Evolutionary conservation across 2,329 filamentous ascomycete genomes (phyloP), one percentile per base, ranked within the genome.

Genomic region (Neopestalotiopsis rosae): DNA sequence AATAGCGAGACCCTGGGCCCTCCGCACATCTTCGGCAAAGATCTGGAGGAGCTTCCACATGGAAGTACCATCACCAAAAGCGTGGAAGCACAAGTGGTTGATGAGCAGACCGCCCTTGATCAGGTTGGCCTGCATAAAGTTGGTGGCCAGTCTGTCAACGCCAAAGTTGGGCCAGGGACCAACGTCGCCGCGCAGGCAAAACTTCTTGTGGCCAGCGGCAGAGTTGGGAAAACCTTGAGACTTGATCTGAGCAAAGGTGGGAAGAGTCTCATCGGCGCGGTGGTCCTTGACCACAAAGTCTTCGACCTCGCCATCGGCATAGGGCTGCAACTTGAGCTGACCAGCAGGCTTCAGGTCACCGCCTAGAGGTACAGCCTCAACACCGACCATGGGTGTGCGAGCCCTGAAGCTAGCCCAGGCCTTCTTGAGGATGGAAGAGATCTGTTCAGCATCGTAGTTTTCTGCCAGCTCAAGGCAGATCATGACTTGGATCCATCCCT

Each of bases 21-120:
- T 74, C 56, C 79, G 75, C 42, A 78, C 79, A 52, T 78, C 79
- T 61, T 81, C 79, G 4, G 79, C 79, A 78, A 79, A 80, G 9
- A 79, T 72, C 34, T 77, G 74, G 20, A 76, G 74, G 75, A 78
- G 78, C 49, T 71, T 74, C 58, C 73, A 76, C 61, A 78, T 81
- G 4, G 75, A 71, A 10, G 72, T 78, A 3, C 75, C 79, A 10
- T 81, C 80, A 7, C 78, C 79, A 20, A 77, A 74, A 67, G 81
- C 75, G 58, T 81, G 79, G 12, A 79, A 75, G 42, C 74, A 72
- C 62, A 70, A 71, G 70, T 71, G 70, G 30, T 69, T 75, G 63
- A 79, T 61, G 10, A 79, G 70, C 66, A 79, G 34, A 13, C 77
- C 77, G 2, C 78, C 77, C 1, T 65, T 68, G 52, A 78, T 74